Percentiles rank a stretch among this genome's conserved stretches.
phyloP scores from a whole-genome alignment of 306 rosid species.

The Astragalus membranaceus region DNA sequence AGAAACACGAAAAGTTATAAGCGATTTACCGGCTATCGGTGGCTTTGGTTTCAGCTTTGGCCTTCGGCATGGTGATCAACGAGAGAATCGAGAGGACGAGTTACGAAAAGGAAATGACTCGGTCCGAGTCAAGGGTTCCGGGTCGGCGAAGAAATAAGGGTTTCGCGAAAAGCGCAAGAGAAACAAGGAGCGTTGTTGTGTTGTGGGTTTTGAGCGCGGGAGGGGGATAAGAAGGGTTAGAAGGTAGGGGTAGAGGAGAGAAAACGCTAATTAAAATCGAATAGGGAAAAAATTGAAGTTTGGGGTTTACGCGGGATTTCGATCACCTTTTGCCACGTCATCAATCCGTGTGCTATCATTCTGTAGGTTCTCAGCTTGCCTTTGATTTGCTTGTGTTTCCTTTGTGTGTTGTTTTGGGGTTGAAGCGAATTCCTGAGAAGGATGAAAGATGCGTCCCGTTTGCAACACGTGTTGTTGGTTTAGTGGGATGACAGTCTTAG shows the following conservation, averaged over 20 bases:
- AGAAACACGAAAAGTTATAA: not conserved
- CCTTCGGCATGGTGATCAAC: constrained; percentile 55
- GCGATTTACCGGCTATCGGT: constrained; percentile 34
- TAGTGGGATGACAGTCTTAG: constrained; percentile 18
- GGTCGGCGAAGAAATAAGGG: constrained; percentile 2
- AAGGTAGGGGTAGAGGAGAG: constrained; percentile 22
- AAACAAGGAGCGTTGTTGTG: constrained; percentile 12
- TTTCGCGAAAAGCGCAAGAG: not conserved
- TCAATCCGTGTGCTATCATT: constrained; percentile 31
- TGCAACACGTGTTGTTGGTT: not conserved
- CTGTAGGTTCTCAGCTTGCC: not conserved
- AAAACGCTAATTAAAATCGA: constrained; percentile 25
- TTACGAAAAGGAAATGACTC: not conserved
- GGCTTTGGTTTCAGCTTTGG: constrained; percentile 42
- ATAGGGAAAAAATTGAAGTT: constrained; percentile 44
- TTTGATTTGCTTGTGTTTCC: constrained; percentile 44
- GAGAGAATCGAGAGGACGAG: constrained; percentile 2
- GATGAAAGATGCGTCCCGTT: not conserved
- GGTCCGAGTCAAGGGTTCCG: constrained; percentile 11
- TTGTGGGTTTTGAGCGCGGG: constrained; percentile 19
- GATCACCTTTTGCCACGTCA: constrained; percentile 46
- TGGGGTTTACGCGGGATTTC: constrained; percentile 93
- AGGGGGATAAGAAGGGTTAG: constrained; percentile 41
- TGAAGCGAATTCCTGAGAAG: not conserved
- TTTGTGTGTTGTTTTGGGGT: constrained; percentile 40